These are phyloP conservation scores for Arthrocladium fulminans DNA, from an alignment of 2,329 filamentous ascomycete species.

Conservation along the genomic window DNA sequence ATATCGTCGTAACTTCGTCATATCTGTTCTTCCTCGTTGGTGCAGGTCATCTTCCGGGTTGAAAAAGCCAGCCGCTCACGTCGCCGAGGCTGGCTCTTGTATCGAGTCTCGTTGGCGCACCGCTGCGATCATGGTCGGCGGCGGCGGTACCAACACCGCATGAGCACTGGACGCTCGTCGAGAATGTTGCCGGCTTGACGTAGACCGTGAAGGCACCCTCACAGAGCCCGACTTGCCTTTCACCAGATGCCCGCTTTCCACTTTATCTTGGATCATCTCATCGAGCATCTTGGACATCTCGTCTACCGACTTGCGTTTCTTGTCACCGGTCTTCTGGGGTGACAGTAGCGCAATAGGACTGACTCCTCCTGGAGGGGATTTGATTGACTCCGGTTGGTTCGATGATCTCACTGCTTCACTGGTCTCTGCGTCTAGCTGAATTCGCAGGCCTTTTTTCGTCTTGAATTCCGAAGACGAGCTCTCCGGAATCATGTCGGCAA, in stretches of 20 bases:
- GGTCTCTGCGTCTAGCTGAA: conserved; percentile 3
- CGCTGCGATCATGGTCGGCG: conserved; percentile 24
- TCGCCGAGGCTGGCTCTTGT: conserved; percentile 13
- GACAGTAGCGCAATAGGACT: conserved; percentile 27
- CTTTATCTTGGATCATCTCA: conserved; percentile 88
- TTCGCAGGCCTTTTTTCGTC: conserved; percentile 19
- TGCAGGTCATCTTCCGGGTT: background rate
- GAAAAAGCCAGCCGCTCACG: conserved; percentile 11
- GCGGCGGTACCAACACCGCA: conserved; percentile 14
- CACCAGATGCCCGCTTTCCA: conserved; percentile 65
- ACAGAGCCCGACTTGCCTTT: conserved; percentile 60
- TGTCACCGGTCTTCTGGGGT: conserved; percentile 34
- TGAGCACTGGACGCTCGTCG: conserved; percentile 16
- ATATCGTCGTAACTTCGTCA: conserved; percentile 3
- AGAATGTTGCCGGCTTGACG: conserved; percentile 28
- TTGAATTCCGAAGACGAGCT: conserved; percentile 27
- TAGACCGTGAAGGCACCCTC: conserved; percentile 35
- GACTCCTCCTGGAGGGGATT: background rate
- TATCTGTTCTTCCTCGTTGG: background rate
- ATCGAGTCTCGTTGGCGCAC: conserved; percentile 19
- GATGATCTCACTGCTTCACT: background rate
- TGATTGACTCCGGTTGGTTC: background rate
- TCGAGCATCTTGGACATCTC: conserved; percentile 91
- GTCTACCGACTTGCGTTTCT: conserved; percentile 63
- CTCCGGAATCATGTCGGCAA: conserved; percentile 53